A percentile compares a stretch with the other conserved stretches of the same genome.
phyloP scores from a whole-genome alignment of 1,139 yeast species.

The Blastobotrys illinoisensis region DNA sequence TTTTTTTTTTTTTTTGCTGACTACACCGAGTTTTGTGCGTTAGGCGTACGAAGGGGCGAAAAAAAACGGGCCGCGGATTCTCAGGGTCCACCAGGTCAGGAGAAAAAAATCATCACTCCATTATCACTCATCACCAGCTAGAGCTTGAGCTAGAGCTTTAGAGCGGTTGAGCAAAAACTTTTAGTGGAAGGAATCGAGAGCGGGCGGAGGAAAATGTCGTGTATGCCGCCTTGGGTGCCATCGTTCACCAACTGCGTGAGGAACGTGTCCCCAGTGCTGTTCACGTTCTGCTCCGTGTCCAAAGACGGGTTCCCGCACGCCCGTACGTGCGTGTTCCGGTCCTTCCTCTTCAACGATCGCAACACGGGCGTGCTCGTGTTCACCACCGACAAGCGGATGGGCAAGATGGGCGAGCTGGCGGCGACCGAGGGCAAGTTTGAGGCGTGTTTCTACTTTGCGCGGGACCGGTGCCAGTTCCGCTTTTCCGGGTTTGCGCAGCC shows the following conservation, averaged over 20 bases:
- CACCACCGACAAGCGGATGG: slow-evolving; percentile 68
- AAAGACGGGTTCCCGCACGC: slow-evolving; percentile 51
- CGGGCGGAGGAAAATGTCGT: slow-evolving; percentile 15
- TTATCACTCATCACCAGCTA: no score
- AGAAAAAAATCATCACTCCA: not conserved
- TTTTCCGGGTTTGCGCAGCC: slow-evolving; percentile 54
- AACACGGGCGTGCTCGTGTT: slow-evolving; percentile 63
- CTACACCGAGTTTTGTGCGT: no score
- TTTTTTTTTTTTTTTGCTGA: not conserved
- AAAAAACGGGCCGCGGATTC: not conserved
- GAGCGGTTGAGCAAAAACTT: no score
- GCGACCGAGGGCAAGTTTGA: slow-evolving; percentile 52
- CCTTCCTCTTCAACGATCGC: slow-evolving; percentile 67
- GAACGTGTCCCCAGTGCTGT: slow-evolving; percentile 32
- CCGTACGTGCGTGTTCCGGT: slow-evolving; percentile 68
- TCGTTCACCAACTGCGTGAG: slow-evolving; percentile 21
- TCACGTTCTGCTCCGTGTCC: slow-evolving; percentile 68
- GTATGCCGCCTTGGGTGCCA: slow-evolving; percentile 30
- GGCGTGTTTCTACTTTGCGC: slow-evolving; percentile 68
- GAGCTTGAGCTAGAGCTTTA: no score
- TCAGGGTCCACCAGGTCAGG: not conserved
- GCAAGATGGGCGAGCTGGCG: slow-evolving; percentile 51
- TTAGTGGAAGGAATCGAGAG: no score
- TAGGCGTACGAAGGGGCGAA: not conserved
- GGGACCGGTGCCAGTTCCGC: slow-evolving; percentile 61